Evolutionary conservation across 148 eudicot species (phyloP), one percentile per base, ranked within the genome.

Genomic region (Camellia japonica): DNA sequence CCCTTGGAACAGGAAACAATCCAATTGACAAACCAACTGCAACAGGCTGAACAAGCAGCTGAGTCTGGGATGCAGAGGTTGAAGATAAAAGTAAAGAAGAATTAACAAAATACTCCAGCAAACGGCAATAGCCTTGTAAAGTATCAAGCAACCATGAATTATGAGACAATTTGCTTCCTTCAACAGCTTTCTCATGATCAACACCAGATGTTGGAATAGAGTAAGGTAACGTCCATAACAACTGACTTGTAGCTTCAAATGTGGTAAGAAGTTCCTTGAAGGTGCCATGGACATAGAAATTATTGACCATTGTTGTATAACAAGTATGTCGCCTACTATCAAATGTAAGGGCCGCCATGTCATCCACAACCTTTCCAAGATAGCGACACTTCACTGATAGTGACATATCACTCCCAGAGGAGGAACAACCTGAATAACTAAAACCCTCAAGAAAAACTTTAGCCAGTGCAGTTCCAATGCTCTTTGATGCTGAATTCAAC

Each of bases 21-120:
- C 99, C 99, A 83, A 95, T 93, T 60, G 99, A 95, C 83, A 95
- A 85, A 75, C 99, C 97, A 73, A 93, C 93, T 59, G 97, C 97
- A 84, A 88, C 94, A 56, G 99, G 98, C 86, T 95, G 99, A 78
- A 95, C 94, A 83, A 95, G 97, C 77, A 93, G 86, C 87, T 93
- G 98, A 73, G 91, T 83, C 85, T 95, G 99, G 65, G 97, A 89
- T 68, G 97, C 83, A 70, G 97, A 89, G 76, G 88, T 84, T 42
- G 97, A 83, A 56, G 97, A 92, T 65, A 95, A 75, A 80, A 95
- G 95, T 61, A 92, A 65, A 63, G 95, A 88, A 71, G 99, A 91
- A 83, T 93, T 92, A 66, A 92, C 97, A 88, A 93, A 95, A 87
- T 88, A 93, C 85, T 92, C 98, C 0, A 95, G 93, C 79, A 93